Evolutionary conservation across 345 rosid genomes (phyloP).

Genomic region (Toxicodendron radicans): DNA sequence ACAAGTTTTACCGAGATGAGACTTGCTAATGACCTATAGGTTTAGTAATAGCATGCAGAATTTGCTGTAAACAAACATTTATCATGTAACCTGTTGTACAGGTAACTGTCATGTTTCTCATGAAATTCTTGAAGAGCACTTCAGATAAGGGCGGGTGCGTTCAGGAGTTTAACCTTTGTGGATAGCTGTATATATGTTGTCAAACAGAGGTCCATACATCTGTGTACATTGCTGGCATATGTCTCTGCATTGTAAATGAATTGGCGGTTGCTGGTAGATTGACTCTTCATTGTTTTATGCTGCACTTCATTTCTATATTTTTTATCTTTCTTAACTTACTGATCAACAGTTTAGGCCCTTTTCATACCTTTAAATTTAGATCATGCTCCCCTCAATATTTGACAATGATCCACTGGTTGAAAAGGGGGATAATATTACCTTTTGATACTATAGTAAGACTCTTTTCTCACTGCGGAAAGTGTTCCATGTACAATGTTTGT

Average conservation of each 20-base stretch:
- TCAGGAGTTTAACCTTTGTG: slow-evolving; percentile 16
- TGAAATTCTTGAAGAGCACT: not conserved
- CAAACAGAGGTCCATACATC: slow-evolving; percentile 23
- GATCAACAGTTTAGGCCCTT: too few relatives aligned
- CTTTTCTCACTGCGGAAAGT: too few relatives aligned
- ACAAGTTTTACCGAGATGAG: slow-evolving; percentile 10
- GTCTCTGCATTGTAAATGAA: slow-evolving; percentile 38
- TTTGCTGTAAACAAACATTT: slow-evolving; percentile 10
- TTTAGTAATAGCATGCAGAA: slow-evolving; percentile 17
- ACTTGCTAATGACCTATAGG: not conserved
- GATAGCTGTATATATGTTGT: slow-evolving; percentile 30
- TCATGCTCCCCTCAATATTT: too few relatives aligned
- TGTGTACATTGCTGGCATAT: slow-evolving; percentile 32
- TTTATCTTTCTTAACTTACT: not conserved
- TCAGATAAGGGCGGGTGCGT: slow-evolving; percentile 7
- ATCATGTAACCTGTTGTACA: slow-evolving; percentile 8
- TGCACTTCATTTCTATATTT: not conserved
- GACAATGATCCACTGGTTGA: too few relatives aligned
- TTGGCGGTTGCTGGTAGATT: not conserved
- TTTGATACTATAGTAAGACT: too few relatives aligned
- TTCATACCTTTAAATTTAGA: too few relatives aligned
- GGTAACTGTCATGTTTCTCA: slow-evolving; percentile 7
- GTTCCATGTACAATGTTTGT: too few relatives aligned
- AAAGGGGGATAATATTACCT: too few relatives aligned
- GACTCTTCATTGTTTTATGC: not conserved